A percentile compares a stretch with the other conserved stretches of the same genome.
These are phyloP conservation scores for Ophiocordyceps camponoti-rufipedis DNA, from an alignment of 2,329 filamentous ascomycete species.

Conservation along the genomic window DNA sequence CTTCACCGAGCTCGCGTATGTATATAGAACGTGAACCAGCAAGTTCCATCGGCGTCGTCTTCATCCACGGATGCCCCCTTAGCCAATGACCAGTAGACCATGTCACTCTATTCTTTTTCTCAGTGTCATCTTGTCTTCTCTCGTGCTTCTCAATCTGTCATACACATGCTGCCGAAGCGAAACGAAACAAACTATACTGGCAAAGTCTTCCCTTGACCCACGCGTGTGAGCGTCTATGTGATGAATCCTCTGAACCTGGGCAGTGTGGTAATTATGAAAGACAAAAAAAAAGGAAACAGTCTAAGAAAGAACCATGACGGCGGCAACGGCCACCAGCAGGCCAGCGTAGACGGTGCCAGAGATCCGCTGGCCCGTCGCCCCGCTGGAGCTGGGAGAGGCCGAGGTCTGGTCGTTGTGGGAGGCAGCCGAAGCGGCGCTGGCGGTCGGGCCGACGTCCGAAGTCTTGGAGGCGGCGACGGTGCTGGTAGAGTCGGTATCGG, in stretches of 20 bases:
- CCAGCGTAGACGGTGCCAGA: not conserved
- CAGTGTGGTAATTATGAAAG: not conserved
- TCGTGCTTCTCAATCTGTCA: not conserved
- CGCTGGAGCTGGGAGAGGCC: not conserved
- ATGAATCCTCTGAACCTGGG: not conserved
- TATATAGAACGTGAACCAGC: no score
- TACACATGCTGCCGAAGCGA: not conserved
- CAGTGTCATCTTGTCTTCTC: no score
- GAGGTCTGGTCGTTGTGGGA: not conserved
- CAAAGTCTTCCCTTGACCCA: not conserved
- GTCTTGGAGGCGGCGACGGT: not conserved
- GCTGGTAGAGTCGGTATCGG: conserved; percentile 1
- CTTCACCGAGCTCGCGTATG: no score
- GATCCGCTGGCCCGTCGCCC: not conserved
- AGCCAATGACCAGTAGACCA: no score
- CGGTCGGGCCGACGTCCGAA: not conserved
- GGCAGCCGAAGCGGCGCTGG: not conserved
- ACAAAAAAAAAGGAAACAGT: not conserved
- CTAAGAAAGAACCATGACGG: not conserved
- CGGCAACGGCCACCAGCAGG: not conserved
- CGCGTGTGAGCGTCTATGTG: not conserved
- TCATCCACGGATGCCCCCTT: no score
- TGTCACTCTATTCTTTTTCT: no score
- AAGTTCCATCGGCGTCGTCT: no score
- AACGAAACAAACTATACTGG: not conserved